Evolutionary conservation across 1,139 yeast genomes (phyloP).

Genomic region (Saccharomyces hybrid): DNA sequence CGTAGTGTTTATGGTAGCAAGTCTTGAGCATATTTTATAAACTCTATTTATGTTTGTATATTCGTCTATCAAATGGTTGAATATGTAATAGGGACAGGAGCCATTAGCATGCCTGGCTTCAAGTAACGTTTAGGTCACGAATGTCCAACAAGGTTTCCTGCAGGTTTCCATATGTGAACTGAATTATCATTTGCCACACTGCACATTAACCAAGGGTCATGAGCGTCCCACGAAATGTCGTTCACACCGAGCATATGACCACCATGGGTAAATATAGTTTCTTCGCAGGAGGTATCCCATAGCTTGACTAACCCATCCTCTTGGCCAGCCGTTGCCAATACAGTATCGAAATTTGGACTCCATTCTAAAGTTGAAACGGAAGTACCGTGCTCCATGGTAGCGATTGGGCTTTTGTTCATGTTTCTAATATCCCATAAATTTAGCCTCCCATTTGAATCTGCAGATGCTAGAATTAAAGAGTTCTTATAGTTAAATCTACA

Average conservation of each 20-base stretch:
- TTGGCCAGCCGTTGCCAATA: constrained; percentile 66
- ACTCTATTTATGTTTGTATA: neutral
- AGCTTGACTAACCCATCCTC: constrained; percentile 61
- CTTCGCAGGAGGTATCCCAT: constrained; percentile 50
- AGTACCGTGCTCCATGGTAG: constrained; percentile 41
- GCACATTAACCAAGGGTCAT: constrained; percentile 70
- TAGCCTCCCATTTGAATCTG: constrained; percentile 54
- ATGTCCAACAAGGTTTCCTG: constrained; percentile 28
- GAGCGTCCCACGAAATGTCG: constrained; percentile 82
- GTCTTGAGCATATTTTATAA: neutral
- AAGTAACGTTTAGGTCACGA: neutral
- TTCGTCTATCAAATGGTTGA: neutral
- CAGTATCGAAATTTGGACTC: constrained; percentile 56
- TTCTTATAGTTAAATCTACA: constrained; percentile 56
- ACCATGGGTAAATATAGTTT: constrained; percentile 64
- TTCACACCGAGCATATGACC: constrained; percentile 88
- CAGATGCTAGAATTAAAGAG: constrained; percentile 56
- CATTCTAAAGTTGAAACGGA: constrained; percentile 68
- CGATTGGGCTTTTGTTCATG: constrained; percentile 30
- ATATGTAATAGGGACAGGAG: neutral
- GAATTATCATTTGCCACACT: constrained; percentile 87
- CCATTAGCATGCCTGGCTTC: neutral
- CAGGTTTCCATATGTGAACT: constrained; percentile 76
- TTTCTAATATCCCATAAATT: constrained; percentile 66
- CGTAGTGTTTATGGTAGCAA: neutral